Percentiles rank a stretch among this genome's conserved stretches.
Evolutionary conservation across 2,329 filamentous ascomycete genomes (phyloP).

Genomic region (Dactylella cylindrospora): DNA sequence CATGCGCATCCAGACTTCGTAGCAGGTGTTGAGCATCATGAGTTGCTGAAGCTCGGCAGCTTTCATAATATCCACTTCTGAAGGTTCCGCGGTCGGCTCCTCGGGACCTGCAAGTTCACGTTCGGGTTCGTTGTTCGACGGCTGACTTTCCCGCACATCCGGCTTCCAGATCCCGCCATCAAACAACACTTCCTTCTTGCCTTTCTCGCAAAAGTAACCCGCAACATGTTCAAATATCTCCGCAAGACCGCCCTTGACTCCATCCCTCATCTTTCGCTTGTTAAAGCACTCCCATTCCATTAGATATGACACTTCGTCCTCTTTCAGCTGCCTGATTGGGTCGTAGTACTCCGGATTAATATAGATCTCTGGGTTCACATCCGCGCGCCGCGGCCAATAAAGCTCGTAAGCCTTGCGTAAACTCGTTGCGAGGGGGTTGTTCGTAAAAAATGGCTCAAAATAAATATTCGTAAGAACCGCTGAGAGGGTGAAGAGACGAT

Average conservation of each 20-base stretch:
- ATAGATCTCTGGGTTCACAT: background rate
- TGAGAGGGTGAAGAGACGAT: conserved; percentile 12
- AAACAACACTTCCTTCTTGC: background rate
- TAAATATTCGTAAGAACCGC: conserved; percentile 23
- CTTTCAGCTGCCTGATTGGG: conserved; percentile 7
- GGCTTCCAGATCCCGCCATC: background rate
- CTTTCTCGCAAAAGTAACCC: conserved; percentile 12
- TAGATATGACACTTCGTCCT: conserved; percentile 20
- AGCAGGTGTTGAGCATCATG: conserved; percentile 28
- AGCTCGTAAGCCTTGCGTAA: conserved; percentile 10
- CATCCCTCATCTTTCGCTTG: conserved; percentile 19
- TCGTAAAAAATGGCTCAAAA: conserved; percentile 20
- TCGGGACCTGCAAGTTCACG: background rate
- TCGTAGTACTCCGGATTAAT: conserved; percentile 17
- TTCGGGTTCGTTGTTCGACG: background rate
- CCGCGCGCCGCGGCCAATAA: conserved; percentile 27
- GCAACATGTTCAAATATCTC: conserved; percentile 21
- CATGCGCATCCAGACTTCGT: conserved; percentile 35
- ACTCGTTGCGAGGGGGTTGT: background rate
- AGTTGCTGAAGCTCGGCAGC: conserved; percentile 23
- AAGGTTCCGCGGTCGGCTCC: background rate
- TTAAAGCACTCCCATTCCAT: conserved; percentile 27
- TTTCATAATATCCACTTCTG: conserved; percentile 5
- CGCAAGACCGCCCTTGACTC: conserved; percentile 8
- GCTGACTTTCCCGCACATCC: background rate